Base-by-base conservation (phyloP, 1,284 basidiomycete species). In the Grifola frondosa region DNA sequence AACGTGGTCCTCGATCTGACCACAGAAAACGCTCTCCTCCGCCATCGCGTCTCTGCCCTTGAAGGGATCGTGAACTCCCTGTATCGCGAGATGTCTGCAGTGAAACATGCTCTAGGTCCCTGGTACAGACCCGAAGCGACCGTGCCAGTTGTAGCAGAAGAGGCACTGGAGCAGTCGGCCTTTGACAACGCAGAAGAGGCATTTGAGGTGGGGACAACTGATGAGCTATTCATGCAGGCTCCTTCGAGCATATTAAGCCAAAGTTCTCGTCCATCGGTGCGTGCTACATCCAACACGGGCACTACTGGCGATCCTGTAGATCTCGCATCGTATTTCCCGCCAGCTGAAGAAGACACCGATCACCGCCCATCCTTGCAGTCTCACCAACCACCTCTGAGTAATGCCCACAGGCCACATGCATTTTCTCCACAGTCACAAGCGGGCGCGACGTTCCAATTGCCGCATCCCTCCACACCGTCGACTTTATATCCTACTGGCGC, bases 301-400 rank as follows among this genome's bases (percentile, higher is more conserved):
- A 21, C 42, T 15, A 19, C 43, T 3, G 29, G 29, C 12, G 42
- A 51, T 26, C 25, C 40, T 12, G 21, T 46, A 1, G 57, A 68
- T 11, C 56, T 79, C 17, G 74, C 78, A 9, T 62, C 73, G 0
- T 81, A 77, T 57, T 81, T 80, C 40, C 74, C 78, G 4, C 55
- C 66, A 0, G 44, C 40, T 9, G 50, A 56, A 16, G 54, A 54
- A 3, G 34, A 24, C 11, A 32, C 34, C 10, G 24, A 16, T 22
- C 22, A 26, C 11, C 19, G 32, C 23, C 21, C 30, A 19, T 32
- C 19, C 9, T 16, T 9, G 5, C 26, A 40, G 16, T 17, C 25
- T n/a, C 26, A 29, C n/a, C n/a, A n/a, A n/a, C n/a, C n/a, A n/a
- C n/a, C n/a, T n/a, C n/a, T n/a, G n/a, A n/a, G n/a, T n/a, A n/a